Evolutionary conservation across 352 stramenopile genomes (phyloP), one percentile per base, ranked within the genome.

Genomic region (Phytophthora sojae): DNA sequence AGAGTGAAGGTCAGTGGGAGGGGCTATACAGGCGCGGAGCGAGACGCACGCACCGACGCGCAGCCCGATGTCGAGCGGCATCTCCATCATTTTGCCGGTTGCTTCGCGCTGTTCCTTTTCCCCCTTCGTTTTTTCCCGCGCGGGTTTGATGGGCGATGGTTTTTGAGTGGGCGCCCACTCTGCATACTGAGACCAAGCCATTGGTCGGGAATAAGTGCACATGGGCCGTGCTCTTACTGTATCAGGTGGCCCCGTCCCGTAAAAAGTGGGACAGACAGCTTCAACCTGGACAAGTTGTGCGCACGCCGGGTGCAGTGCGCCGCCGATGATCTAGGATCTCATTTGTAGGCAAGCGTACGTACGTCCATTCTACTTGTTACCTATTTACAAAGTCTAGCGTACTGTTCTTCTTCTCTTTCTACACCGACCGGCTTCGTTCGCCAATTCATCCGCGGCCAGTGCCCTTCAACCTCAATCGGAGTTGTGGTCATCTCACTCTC

Each of bases 1-100:
- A 42, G 11, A 42, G 4, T 37, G 6, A 64, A 25, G 21, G 32
- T 70, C 23, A 68, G 23, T 25, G 9, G 17, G 37, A 4, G 3
- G 30, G 12, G 12, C 12, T 50, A 21, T 11, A 0, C 15, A 32
- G 3, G 42, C 7, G n/a, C n/a, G 15, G 19, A 49, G 15, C 17
- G 19, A n/a, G n/a, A 21, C 44, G 3, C 19, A 85, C 84, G 71
- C 57, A 94, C 86, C 86, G 37, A 94, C 80, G 11, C 86, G 86
- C 39, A 94, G 74, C 2, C 83, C 84, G 53, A 92, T 85, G 50
- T 90, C 79, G 49, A 92, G 82, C 65, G 86, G 86, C 59, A 92
- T 77, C 50, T 73, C 51, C 55, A 82, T 79, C n/a, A 62, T 56
- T 9, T 47, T n/a, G n/a, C 19, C 32, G n/a, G 7, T 60, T 61